Evolutionary conservation across 78 protist genomes (phyloP).

Genomic region (Neovahlkampfia damariscottae): DNA sequence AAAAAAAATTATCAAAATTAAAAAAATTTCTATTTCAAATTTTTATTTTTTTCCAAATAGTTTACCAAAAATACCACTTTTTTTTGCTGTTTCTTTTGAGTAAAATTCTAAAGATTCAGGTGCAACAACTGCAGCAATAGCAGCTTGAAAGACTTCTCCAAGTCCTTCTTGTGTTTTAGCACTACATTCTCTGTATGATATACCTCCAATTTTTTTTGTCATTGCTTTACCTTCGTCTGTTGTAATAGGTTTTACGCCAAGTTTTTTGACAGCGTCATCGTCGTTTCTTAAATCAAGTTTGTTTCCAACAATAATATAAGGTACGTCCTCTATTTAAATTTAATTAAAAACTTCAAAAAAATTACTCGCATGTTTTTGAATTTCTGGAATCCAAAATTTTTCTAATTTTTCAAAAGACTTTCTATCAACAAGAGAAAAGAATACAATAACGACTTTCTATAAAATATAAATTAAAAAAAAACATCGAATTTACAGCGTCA

Average conservation of each 20-base stretch:
- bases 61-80: too few relatives aligned
- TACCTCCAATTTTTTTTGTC: slow-evolving; percentile 41
- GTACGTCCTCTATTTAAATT: slow-evolving; percentile 41
- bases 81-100: too few relatives aligned
- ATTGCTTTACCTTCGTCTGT: slow-evolving; percentile 40
- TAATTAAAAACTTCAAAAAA: slow-evolving; percentile 2
- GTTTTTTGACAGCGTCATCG: slow-evolving; percentile 38
- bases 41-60: too few relatives aligned
- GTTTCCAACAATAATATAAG: slow-evolving; percentile 43
- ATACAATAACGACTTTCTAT: not conserved
- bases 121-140: slow-evolving; percentile 20
- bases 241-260: slow-evolving; percentile 42
- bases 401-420: not conserved
- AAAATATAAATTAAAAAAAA: not conserved
- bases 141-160: slow-evolving; percentile 39
- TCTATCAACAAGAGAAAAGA: slow-evolving; percentile 3
- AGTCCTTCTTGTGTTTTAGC: slow-evolving; percentile 48
- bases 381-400: not conserved
- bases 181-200: slow-evolving; percentile 35
- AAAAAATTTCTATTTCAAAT: too few relatives aligned
- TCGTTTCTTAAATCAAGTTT: slow-evolving; percentile 52
- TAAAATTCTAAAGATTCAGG: too few relatives aligned
- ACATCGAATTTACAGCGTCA: not conserved
- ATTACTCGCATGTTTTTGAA: not conserved
- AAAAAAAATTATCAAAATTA: too few relatives aligned